Evolutionary conservation across 139 green algal species (phyloP), one percentile per base, ranked within the genome.

Genomic region (Volvox africanus): DNA sequence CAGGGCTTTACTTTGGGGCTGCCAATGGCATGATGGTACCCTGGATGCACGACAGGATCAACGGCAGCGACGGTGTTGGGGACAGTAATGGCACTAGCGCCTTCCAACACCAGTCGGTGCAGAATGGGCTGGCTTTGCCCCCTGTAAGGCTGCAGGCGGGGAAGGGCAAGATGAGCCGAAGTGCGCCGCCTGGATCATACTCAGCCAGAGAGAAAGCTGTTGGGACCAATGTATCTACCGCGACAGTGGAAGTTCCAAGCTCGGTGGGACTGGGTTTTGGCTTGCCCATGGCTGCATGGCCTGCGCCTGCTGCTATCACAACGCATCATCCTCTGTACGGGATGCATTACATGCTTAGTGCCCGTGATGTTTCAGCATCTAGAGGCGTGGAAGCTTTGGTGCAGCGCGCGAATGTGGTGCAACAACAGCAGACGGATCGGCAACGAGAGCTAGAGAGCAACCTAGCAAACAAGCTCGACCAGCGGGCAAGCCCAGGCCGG

Each of bases 381-480:
- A 17, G 44, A 1, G 80, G 55, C 80, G 68, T 16, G 37, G 37
- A 33, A 13, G 80, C 14, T 2, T 55, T 81, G 67, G 68, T n/a
- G 83, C 35, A 89, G 36, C 67, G 83, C 26, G 83, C 83, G 0
- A 71, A 61, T 17, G 35, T 33, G 0, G 19, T 89, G 32, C 81
- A 87, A 65, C 81, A 87, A 32, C 73, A 83, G 73, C 86, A 90
- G 50, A 1, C 35, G 71, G 50, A 75, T 30, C 86, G 33, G n/a
- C 75, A 65, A 0, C 50, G 44, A 1, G 73, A 83, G 3, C 24
- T 84, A 19, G 86, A 90, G 50, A 28, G 24, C 3, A 55, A 36
- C 44, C 0, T 90, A 6, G 13, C 75, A 69, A 77, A 21, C 1
- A 68, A n/a, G 55, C 73, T 83, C 5, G 86, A 83, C 50, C 22